Evolutionary conservation across 2,329 filamentous ascomycete genomes (phyloP), one percentile per base, ranked within the genome.

Genomic region (Fusarium buxicola): DNA sequence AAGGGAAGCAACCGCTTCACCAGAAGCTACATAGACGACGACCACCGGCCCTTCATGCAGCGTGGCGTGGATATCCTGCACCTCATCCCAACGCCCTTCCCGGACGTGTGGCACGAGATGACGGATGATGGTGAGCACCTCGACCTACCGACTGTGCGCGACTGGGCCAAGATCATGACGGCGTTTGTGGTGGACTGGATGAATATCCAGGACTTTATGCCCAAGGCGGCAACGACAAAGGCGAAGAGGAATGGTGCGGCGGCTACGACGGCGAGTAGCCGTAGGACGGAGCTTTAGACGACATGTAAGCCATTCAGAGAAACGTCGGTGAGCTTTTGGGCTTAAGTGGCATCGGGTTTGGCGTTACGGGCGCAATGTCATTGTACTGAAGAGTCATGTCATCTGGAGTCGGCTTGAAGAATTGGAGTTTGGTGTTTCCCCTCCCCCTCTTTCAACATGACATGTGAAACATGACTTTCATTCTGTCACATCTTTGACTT

Each of bases 171-270:
- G 74, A 89, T 99, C 44, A 82, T 94, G 7, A 89, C 91, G 1
- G 94, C 88, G 0, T 99, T 98, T 78, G 85, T 88, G 30, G 89
- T 91, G 0, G 94, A 98, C 77, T 98, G 94, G 93, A 86, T 98
- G 86, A 94, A 96, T 66, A 77, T 98, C 59, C 77, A 77, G 18
- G 72, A 73, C 7, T 72, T 74, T 35, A 70, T 81, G 62, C 71
- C 76, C 10, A 73, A 73, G 61, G 53, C 60, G 50, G 40, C 53
- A 25, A 46, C 63, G 21, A 55, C 62, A 2, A 69, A 62, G 45
- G 60, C 67, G 10, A 73, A 71, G 59, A 69, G 69, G 46, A 72
- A 66, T 31, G 68, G 66, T 13, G 55, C 60, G 31, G 71, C 68
- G 31, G 63, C 49, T 24, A 67, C 52, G 44, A 63, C 60, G 9